phyloP scores from a whole-genome alignment of 176 grass and related monocot genomes.

The Poa pratensis region DNA sequence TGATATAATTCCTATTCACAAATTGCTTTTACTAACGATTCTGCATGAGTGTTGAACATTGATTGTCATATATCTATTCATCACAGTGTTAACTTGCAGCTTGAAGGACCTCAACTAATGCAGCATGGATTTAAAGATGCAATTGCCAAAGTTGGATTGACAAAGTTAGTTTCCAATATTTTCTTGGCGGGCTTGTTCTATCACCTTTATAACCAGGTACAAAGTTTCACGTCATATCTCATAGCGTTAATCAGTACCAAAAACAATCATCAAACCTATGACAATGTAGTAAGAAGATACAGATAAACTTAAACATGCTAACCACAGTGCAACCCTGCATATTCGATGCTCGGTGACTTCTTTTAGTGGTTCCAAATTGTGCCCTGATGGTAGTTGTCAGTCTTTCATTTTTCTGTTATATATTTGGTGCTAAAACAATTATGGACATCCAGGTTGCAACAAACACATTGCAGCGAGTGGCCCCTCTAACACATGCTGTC shows the following conservation, averaged over 20 bases:
- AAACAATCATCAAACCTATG: neutral
- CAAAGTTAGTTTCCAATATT: conserved; percentile 76
- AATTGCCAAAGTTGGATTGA: conserved; percentile 72
- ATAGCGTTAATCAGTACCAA: neutral
- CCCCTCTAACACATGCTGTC: conserved; percentile 88
- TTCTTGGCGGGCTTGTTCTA: conserved; percentile 86
- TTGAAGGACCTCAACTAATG: conserved; percentile 80
- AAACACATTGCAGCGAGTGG: conserved; percentile 91
- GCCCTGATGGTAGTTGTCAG: neutral
- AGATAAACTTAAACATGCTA: neutral
- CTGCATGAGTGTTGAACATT: neutral
- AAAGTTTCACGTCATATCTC: conserved; percentile 14
- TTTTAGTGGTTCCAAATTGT: conserved; percentile 21
- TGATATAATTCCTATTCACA: neutral
- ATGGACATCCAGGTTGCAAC: conserved; percentile 65
- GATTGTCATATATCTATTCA: conserved; percentile 31
- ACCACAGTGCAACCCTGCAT: neutral
- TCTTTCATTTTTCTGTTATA: conserved; percentile 25
- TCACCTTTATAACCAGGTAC: conserved; percentile 96
- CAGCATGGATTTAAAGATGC: conserved; percentile 77
- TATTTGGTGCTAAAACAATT: conserved; percentile 19
- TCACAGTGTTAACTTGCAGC: conserved; percentile 40
- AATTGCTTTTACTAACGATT: conserved; percentile 5
- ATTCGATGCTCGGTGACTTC: neutral
- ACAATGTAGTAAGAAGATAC: neutral